These are phyloP conservation scores for Eutrema yunnanense DNA, from an alignment of 345 rosid genomes.

Conservation along the genomic window DNA sequence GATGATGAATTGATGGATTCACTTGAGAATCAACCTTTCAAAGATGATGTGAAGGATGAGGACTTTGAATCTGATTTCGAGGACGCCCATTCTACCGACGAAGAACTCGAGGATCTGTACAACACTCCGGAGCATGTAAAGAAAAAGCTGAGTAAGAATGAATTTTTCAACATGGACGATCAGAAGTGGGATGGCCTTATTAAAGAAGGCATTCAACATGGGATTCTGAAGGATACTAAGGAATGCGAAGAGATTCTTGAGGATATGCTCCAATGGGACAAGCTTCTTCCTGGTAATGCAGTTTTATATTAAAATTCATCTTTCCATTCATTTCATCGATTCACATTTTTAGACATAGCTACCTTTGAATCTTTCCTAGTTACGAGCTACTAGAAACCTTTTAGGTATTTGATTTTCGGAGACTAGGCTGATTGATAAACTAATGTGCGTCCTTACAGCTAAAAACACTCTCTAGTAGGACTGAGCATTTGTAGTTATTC, in stretches of 20 bases:
- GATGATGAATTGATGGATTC: slow-evolving; percentile 67
- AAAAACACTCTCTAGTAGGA: background rate
- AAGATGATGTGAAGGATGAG: slow-evolving; percentile 49
- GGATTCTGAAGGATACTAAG: slow-evolving; percentile 58
- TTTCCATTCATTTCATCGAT: background rate
- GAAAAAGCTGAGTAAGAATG: slow-evolving; percentile 53
- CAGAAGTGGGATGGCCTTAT: slow-evolving; percentile 84
- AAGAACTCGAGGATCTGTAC: slow-evolving; percentile 70
- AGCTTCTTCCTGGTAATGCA: slow-evolving; percentile 74
- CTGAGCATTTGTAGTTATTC: background rate
- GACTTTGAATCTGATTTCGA: slow-evolving; percentile 82
- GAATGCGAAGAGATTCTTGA: slow-evolving; percentile 81
- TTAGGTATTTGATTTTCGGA: background rate
- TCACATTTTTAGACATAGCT: background rate
- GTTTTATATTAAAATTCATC: background rate
- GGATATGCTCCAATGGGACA: slow-evolving; percentile 90
- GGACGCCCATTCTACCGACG: slow-evolving; percentile 54
- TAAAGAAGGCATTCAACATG: slow-evolving; percentile 54
- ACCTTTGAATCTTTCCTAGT: background rate
- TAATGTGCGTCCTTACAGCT: background rate
- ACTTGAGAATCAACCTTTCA: slow-evolving; percentile 38
- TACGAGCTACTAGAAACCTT: background rate
- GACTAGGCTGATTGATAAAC: background rate
- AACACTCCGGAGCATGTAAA: slow-evolving; percentile 44
- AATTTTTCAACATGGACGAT: slow-evolving; percentile 72